These are phyloP conservation scores for Waltergamsia citrina DNA, from an alignment of 2,329 filamentous ascomycete species.

Conservation along the genomic window DNA sequence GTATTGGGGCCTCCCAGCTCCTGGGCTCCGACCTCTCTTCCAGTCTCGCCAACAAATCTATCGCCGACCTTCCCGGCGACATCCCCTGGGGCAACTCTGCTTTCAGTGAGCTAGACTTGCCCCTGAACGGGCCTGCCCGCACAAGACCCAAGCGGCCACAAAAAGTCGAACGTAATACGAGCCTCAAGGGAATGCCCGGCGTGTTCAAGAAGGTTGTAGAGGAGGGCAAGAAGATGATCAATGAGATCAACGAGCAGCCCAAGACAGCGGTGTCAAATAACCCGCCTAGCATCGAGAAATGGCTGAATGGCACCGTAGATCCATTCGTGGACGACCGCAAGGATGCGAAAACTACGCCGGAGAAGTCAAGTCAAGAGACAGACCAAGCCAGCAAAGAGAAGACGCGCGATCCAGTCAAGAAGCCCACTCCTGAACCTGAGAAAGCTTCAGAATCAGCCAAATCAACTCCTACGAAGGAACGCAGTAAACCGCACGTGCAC, in stretches of 20 bases:
- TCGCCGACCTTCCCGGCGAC: constrained; percentile 45
- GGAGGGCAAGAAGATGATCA: constrained; percentile 55
- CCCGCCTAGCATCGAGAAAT: constrained; percentile 55
- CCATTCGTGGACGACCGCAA: constrained; percentile 41
- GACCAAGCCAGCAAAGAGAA: constrained; percentile 7
- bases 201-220: constrained; percentile 56
- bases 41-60: constrained; percentile 35
- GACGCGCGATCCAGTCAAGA: neutral
- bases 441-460: neutral
- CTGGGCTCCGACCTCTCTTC: constrained; percentile 22
- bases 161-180: constrained; percentile 43
- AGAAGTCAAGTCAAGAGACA: too few relatives aligned
- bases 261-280: constrained; percentile 40
- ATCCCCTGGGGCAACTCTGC: constrained; percentile 57
- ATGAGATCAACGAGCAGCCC: constrained; percentile 48
- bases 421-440: constrained; percentile 1
- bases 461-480: neutral
- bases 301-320: constrained; percentile 54
- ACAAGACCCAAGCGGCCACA: constrained; percentile 25
- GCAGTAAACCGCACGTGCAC: constrained; percentile 1
- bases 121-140: constrained; percentile 35
- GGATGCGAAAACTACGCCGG: constrained; percentile 14
- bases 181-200: constrained; percentile 51
- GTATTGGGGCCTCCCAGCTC: constrained; percentile 13
- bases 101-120: constrained; percentile 55